phyloP scores from a whole-genome alignment of 2,329 filamentous ascomycete species.

The Coniochaeta sp. region DNA sequence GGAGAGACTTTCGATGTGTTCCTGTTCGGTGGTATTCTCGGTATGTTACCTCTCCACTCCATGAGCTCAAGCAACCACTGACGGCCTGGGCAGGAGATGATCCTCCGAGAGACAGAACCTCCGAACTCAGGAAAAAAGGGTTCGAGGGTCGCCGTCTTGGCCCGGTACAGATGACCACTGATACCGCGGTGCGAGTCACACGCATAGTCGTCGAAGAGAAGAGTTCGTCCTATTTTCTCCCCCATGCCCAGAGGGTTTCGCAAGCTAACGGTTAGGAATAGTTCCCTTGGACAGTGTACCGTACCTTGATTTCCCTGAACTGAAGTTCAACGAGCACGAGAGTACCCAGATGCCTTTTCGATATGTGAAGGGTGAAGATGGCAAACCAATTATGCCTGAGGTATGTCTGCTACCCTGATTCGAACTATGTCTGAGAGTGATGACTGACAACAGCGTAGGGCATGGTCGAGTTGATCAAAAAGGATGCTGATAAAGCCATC shows the following conservation, averaged over 20 bases:
- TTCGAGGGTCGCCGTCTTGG: constrained; percentile 82
- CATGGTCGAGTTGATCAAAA: constrained; percentile 89
- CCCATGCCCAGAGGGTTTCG: neutral
- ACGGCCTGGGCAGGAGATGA: constrained; percentile 63
- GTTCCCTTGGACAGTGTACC: constrained; percentile 70
- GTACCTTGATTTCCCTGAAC: constrained; percentile 82
- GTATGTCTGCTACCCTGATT: constrained; percentile 38
- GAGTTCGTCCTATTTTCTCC: constrained; percentile 41
- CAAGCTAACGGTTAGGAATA: constrained; percentile 25
- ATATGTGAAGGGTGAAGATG: constrained; percentile 71
- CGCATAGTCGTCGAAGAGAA: constrained; percentile 80
- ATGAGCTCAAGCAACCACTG: neutral
- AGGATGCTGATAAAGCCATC: constrained; percentile 88
- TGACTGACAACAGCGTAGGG: constrained; percentile 45
- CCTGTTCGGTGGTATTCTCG: constrained; percentile 91
- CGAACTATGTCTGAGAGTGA: neutral
- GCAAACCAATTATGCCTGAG: constrained; percentile 83
- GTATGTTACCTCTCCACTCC: constrained; percentile 36
- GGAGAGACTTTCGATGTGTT: constrained; percentile 80
- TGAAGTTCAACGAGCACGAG: constrained; percentile 85
- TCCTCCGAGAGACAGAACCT: constrained; percentile 88
- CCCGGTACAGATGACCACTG: constrained; percentile 95
- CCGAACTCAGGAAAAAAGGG: constrained; percentile 90
- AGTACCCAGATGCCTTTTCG: constrained; percentile 97
- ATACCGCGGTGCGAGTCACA: constrained; percentile 92